Evolutionary conservation across 345 rosid genomes (phyloP).

Genomic region (Citrus trifoliata): DNA sequence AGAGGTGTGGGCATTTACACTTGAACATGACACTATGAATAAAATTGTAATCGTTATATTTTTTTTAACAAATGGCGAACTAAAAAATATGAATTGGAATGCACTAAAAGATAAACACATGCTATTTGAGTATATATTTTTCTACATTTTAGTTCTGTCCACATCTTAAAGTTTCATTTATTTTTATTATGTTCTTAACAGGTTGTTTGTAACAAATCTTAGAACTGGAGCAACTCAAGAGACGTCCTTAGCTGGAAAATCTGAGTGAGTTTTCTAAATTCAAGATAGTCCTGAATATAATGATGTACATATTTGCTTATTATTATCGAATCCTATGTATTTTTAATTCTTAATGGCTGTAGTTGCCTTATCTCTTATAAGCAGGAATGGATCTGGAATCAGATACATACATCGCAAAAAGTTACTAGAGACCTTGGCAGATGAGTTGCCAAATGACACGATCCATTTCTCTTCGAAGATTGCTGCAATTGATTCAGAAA

Average conservation of each 20-base stretch:
- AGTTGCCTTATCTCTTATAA: background rate
- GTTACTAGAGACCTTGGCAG: slow-evolving; percentile 29
- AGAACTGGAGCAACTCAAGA: slow-evolving; percentile 22
- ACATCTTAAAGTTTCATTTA: no score
- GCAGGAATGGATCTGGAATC: background rate
- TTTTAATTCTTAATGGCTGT: background rate
- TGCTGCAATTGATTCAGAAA: slow-evolving; percentile 15
- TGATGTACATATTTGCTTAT: no score
- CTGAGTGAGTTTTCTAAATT: background rate
- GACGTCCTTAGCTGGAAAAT: background rate
- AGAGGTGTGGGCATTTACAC: no score
- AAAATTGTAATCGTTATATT: no score
- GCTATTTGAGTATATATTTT: no score
- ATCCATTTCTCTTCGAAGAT: slow-evolving; percentile 37
- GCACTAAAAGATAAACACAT: no score
- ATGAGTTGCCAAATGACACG: slow-evolving; percentile 25
- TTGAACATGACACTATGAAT: no score
- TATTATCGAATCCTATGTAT: background rate
- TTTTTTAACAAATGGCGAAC: no score
- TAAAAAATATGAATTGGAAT: no score
- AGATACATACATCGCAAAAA: slow-evolving; percentile 26
- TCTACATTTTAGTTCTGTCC: background rate
- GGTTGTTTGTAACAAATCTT: slow-evolving; percentile 23
- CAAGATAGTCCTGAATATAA: background rate
- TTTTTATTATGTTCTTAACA: background rate